Base-by-base conservation (phyloP, 441 rosid species). In the Bocquillonia castaneifolia region DNA sequence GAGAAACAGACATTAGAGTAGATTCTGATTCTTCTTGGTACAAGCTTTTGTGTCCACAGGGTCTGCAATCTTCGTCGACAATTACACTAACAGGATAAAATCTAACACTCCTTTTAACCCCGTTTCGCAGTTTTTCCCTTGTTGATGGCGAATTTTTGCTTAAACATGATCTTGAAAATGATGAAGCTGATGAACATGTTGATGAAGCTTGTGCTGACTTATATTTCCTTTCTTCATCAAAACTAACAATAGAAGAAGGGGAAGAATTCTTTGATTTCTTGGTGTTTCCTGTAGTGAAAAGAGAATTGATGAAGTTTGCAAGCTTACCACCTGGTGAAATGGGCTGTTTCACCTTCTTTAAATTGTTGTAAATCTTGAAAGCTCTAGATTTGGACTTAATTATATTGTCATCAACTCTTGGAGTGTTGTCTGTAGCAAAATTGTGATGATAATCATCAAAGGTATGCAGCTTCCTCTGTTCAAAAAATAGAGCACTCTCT, bases 251-350 rank as follows among this genome's bases (percentile, higher is more conserved):
- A 14, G 77, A 59, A 31, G 48, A 23, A 23, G 59, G 22, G 23
- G 55, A 42, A 18, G 62, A 17, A 40, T 70, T 77, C 70, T 82
- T 88, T 10, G 89, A 26, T 72, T 85, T 89, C 82, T 81, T 89
- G 5, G 83, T 32, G 32, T 68, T 82, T 18, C 76, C 75, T n/a
- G 84, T 8, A 54, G 79, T 60, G 74, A 93, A 91, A 36, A 93
- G 72, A 7, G 99, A 88, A 59, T 89, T 91, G 64, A 93, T 74
- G 82, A 93, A 93, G 52, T 67, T 88, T 1, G 93, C 79, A 53
- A 93, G 78, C 31, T 88, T 72, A n/a, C 91, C 93, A 0, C 84
- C 96, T 0, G 99, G 97, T 17, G 99, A 93, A 82, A 92, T 85
- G 40, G 99, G 97, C 42, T 88, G 90, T 68, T 87, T 91, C 71